These are phyloP conservation scores for Neonothopanus nambi DNA, from an alignment of 1,284 basidiomycete genomes.

Conservation along the genomic window DNA sequence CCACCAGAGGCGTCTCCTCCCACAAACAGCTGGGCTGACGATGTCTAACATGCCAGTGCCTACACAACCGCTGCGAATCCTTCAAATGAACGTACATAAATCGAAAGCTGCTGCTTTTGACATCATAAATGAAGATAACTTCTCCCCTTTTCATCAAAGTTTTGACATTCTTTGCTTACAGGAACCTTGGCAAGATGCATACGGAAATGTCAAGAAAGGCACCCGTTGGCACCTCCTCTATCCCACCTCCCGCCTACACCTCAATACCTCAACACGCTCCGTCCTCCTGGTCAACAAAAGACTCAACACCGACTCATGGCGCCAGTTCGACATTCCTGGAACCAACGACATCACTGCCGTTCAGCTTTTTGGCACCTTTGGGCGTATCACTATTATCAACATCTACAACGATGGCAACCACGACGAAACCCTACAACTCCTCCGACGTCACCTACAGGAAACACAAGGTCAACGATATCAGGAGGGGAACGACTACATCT, in stretches of 20 bases:
- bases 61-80: constrained; percentile 7
- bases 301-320: constrained; percentile 25
- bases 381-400: constrained; percentile 25
- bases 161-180: constrained; percentile 30
- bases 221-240: constrained; percentile 17
- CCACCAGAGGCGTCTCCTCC: not conserved
- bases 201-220: constrained; percentile 18
- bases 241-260: constrained; percentile 14
- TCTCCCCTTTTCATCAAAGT: constrained; percentile 2
- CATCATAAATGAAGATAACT: constrained; percentile 8
- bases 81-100: constrained; percentile 20
- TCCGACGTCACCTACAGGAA: constrained; percentile 1
- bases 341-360: constrained; percentile 26
- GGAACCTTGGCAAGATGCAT: constrained; percentile 27
- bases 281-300: constrained; percentile 26
- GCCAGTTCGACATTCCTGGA: constrained; percentile 18
- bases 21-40: not conserved
- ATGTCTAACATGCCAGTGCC: not conserved
- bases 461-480: too few species aligned
- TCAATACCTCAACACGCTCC: constrained; percentile 13
- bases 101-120: constrained; percentile 14
- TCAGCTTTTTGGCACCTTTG: constrained; percentile 13
- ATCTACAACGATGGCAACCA: constrained; percentile 27
- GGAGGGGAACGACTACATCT: not conserved
- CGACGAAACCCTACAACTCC: constrained; percentile 7